Base-by-base conservation (phyloP, 148 eudicot species). In the Dysphania ambrosioides region DNA sequence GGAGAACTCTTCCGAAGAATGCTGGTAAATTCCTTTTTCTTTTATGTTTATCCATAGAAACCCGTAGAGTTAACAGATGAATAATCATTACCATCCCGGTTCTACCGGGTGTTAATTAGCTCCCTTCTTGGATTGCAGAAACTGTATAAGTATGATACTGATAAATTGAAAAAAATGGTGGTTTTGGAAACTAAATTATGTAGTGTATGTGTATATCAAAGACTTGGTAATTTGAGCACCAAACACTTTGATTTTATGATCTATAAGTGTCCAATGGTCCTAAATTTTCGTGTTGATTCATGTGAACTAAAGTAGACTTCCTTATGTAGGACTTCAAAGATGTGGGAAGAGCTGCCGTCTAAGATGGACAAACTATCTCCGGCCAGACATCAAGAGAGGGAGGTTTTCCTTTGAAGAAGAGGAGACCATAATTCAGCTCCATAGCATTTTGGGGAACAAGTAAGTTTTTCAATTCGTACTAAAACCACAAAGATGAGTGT, bases 261-360 rank as follows among this genome's bases (percentile, higher is more conserved):
- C 47, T 67, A 24, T 9, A 63, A 53, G 16, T 61, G 69, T 63
- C 24, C 13, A 32, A 0, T 19, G 13, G 26, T 19, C 5, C 6
- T 13, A 2, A 35, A 44, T 60, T 12, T 34, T n/a, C 16, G 16
- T 78, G 56, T 36, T 40, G 13, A 30, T 34, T 47, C 21, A 23
- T 49, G 23, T 58, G 57, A 6, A 21, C 47, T 42, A 44, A 36
- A 60, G 40, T 65, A 6, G 65, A 27, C 6, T 41, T 32, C 2
- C 53, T 35, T 36, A 23, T 76, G 58, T n/a, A 94, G 98, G 93
- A 23, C 85, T 95, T 21, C 86, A 92, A 76, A 92, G 98, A 82
- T 95, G 98, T 77, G 98, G 98, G 26, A 95, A 95, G 88, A 95
- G 99, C 40, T 95, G 99, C 36, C 84, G 99, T 2, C 87, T 95